Percentiles rank a stretch among this genome's conserved stretches.
These are phyloP conservation scores for Conticribra weissflogii DNA, from an alignment of 108 stramenopile genomes.

Conservation along the genomic window DNA sequence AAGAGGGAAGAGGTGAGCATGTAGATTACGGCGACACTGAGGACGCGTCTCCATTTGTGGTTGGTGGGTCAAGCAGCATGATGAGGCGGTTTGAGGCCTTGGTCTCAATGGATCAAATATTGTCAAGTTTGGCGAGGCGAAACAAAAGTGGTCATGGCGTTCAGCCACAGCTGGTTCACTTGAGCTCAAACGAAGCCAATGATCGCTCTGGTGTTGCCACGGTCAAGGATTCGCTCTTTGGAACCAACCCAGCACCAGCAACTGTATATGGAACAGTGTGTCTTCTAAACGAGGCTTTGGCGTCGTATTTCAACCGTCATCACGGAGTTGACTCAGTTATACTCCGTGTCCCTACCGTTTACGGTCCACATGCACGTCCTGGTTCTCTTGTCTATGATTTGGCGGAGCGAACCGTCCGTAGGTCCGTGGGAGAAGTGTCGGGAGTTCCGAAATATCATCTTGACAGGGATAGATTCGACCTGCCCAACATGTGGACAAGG, in stretches of 20 bases:
- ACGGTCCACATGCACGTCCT: constrained; percentile 42
- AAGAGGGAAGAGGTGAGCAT: constrained; percentile 40
- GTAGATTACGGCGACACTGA: constrained; percentile 45
- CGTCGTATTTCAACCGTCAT: constrained; percentile 48
- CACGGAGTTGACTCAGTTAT: constrained; percentile 45
- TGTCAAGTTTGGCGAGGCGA: constrained; percentile 23
- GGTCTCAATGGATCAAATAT: constrained; percentile 49
- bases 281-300: constrained; percentile 48
- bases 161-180: constrained; percentile 40
- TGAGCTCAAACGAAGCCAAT: constrained; percentile 45
- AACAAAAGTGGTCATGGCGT: background rate
- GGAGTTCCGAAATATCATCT: constrained; percentile 35
- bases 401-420: constrained; percentile 41
- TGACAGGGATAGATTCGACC: constrained; percentile 37
- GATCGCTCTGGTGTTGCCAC: constrained; percentile 39
- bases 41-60: constrained; percentile 33
- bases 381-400: constrained; percentile 49
- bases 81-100: constrained; percentile 55
- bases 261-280: constrained; percentile 42
- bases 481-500: constrained; percentile 17
- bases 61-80: constrained; percentile 33
- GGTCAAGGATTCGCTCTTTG: background rate
- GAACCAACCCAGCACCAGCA: constrained; percentile 11
- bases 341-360: constrained; percentile 38
- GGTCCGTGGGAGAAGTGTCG: constrained; percentile 23